Conservation (phyloP, 495 filamentous ascomycete genomes). For the Neurospora discreta region DNA sequence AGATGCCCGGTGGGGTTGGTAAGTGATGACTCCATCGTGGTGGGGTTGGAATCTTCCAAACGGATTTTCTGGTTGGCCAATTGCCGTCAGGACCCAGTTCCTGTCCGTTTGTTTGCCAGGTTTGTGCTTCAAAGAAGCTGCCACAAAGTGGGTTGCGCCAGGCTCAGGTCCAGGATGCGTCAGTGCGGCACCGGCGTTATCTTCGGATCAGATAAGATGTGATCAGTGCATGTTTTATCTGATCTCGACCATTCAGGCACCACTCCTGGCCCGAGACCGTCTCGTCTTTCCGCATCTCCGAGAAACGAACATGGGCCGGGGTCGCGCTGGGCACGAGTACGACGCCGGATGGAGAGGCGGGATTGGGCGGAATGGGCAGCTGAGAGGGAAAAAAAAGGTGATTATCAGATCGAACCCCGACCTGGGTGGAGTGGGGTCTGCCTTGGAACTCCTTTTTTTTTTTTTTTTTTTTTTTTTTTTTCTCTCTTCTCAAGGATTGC, state of each 20-base stretch:
- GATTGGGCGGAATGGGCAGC: background rate
- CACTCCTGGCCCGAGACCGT: background rate
- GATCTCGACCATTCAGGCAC: slow-evolving; percentile 4
- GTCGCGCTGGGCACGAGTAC: background rate
- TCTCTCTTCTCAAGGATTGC: background rate
- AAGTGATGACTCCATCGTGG: background rate
- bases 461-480: background rate
- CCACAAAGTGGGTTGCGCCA: slow-evolving; percentile 4
- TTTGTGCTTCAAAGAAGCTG: slow-evolving; percentile 8
- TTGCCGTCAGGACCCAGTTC: background rate
- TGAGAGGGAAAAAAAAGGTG: slow-evolving; percentile 8
- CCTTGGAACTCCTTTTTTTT: background rate
- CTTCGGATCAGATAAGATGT: slow-evolving; percentile 44
- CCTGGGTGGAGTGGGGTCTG: background rate
- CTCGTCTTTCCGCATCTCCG: slow-evolving; percentile 7
- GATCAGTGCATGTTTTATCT: slow-evolving; percentile 6
- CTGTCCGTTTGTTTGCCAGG: slow-evolving; percentile 10
- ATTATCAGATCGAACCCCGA: slow-evolving; percentile 28
- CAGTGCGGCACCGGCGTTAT: slow-evolving; percentile 35
- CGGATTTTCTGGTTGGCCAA: background rate
- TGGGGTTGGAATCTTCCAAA: background rate
- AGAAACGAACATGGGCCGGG: slow-evolving; percentile 3
- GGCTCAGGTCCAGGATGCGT: background rate
- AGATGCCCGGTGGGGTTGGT: background rate
- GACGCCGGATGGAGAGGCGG: slow-evolving; percentile 1